A percentile compares a stretch with the other conserved stretches of the same genome.
Conservation (phyloP, 805 yeast species). For the Nematodospora valgi region DNA sequence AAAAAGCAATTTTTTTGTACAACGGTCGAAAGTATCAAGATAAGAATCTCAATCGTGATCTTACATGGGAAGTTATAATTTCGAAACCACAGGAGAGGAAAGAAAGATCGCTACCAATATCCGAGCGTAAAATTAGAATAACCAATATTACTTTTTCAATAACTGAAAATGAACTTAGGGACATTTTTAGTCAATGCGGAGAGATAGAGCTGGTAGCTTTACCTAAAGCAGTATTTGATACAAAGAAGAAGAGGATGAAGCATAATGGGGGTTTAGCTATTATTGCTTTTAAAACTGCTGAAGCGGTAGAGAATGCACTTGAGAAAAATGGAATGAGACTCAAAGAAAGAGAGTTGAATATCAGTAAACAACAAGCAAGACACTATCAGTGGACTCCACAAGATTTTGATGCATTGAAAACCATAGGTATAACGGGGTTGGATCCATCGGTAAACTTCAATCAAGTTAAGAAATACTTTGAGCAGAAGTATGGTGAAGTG, state of each 20-base stretch:
- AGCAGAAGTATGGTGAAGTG: slow-evolving; percentile 32
- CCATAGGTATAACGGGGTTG: slow-evolving; percentile 21
- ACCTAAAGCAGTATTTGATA: slow-evolving; percentile 34
- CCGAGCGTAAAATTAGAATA: slow-evolving; percentile 52
- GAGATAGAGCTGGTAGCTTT: slow-evolving; percentile 48
- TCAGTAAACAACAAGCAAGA: slow-evolving; percentile 33
- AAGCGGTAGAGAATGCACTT: slow-evolving; percentile 48
- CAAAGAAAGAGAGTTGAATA: slow-evolving; percentile 47
- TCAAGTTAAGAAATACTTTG: slow-evolving; percentile 29
- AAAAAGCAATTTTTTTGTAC: slow-evolving; percentile 36
- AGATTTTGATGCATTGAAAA: slow-evolving; percentile 16
- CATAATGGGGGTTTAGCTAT: slow-evolving; percentile 66
- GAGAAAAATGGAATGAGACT: slow-evolving; percentile 37
- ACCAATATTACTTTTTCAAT: slow-evolving; percentile 41
- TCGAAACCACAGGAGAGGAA: slow-evolving; percentile 54
- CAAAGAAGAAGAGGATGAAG: slow-evolving; percentile 26
- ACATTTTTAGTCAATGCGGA: slow-evolving; percentile 50
- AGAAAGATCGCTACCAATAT: slow-evolving; percentile 42
- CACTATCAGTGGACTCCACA: slow-evolving; percentile 12
- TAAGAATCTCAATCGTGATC: slow-evolving; percentile 18
- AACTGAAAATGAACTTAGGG: slow-evolving; percentile 33
- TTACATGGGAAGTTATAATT: slow-evolving; percentile 50
- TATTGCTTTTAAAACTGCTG: slow-evolving; percentile 42
- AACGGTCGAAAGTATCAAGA: slow-evolving; percentile 38
- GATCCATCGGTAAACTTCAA: slow-evolving; percentile 33